Evolutionary conservation across 495 filamentous ascomycete genomes (phyloP), one percentile per base, ranked within the genome.

Genomic region (Xylaria scruposa): DNA sequence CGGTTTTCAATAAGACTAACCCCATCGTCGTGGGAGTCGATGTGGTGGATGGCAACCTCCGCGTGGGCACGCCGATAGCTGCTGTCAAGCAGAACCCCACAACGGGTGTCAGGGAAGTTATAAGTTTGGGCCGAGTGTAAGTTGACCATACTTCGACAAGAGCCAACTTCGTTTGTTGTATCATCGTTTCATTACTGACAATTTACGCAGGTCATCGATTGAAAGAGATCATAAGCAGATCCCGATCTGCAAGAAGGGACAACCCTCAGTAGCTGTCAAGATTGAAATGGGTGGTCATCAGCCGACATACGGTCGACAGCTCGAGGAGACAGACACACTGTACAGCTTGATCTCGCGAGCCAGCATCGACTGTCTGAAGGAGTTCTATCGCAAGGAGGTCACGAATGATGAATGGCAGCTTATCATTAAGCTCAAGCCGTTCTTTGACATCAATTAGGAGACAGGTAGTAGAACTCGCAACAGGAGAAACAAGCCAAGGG

Each of bases 201-300:
- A 58, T 10, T 8, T 21, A 19, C n/a, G 67, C 76, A 97, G 95
- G 19, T 90, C 92, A 72, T 94, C 91, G 10, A 98, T 99, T 80
- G 95, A 98, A 82, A 92, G 97, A 79, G 97, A 99, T 73, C 97
- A 98, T 89, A 99, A 98, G 84, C 87, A 95, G 61, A 90, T 99
- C 76, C 87, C 85, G 13, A 85, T 97, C 60, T 95, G 92, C 84
- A 99, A 98, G 84, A 95, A 94, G 83, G 97, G 95, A 70, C 93
- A 97, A 77, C 97, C 96, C 42, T 97, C 94, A 7, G 96, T 98
- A 19, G 96, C 96, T 31, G 87, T 99, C 83, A 99, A 99, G 89
- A 94, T 99, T 78, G 96, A 99, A 83, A 88, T 87, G 86, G 95
- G 94, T 19, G 83, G 92, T 26, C 95, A 98, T 81, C 96, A 99